Evolutionary conservation across 331 rosid species (phyloP).

Genomic region (Stylosanthes scabra): DNA sequence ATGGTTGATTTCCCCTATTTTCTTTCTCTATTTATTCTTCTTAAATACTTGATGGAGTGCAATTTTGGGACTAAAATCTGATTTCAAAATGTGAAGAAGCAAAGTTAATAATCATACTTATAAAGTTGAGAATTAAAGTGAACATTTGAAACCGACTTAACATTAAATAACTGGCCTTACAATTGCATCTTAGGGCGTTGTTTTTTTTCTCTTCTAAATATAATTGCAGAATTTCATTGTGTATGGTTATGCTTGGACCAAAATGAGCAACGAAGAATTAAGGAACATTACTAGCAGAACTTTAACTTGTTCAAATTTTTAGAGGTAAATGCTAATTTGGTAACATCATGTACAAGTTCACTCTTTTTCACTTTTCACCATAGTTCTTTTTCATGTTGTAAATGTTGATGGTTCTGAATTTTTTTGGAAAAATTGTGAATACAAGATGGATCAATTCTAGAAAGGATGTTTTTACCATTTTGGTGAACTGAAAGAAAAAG

Average conservation of each 20-base stretch:
- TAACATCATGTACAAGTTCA: slow-evolving; percentile 9
- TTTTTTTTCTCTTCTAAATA: slow-evolving; percentile 16
- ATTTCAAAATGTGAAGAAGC: too few species aligned
- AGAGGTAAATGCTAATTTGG: slow-evolving; percentile 61
- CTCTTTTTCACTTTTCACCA: slow-evolving; percentile 8
- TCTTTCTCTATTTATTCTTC: too few species aligned
- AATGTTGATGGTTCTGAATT: slow-evolving; percentile 36
- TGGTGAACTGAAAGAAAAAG: slow-evolving; percentile 72
- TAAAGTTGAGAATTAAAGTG: too few species aligned
- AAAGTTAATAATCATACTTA: too few species aligned
- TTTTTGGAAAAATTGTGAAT: slow-evolving; percentile 80
- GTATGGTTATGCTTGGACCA: slow-evolving; percentile 84
- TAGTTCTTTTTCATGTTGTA: slow-evolving; percentile 16
- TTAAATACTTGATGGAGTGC: too few species aligned
- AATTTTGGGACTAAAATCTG: too few species aligned
- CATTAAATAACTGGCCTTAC: too few species aligned
- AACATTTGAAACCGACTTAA: too few species aligned
- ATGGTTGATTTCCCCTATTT: too few species aligned
- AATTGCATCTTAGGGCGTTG: too few species aligned
- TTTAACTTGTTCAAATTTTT: slow-evolving; percentile 87
- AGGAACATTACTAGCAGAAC: slow-evolving; percentile 83
- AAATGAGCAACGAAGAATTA: slow-evolving; percentile 80
- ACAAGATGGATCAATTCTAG: slow-evolving; percentile 87
- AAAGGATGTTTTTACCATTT: slow-evolving; percentile 92
- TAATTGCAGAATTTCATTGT: slow-evolving; percentile 72